Base-by-base conservation (phyloP, 2,329 filamentous ascomycete species). In the Penicillium nordicum region DNA sequence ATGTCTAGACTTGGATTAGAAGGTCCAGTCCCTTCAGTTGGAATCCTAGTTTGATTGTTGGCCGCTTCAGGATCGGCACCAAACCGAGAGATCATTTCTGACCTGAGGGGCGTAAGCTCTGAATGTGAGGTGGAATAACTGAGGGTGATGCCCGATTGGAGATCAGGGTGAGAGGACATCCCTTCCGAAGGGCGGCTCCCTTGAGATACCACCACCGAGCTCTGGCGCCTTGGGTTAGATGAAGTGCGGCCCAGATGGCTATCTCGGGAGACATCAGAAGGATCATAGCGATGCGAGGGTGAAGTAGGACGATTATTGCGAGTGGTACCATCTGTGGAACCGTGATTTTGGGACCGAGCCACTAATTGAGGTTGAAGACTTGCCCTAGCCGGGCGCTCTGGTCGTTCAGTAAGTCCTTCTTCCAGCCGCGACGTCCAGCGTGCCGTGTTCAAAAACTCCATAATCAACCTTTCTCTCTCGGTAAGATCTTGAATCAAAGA, bases 371-470 rank as follows among this genome's bases (percentile, higher is more conserved):
- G 62, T 53, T 71, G 65, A 40, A 65, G 55, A 47, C 60, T 69
- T 50, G 65, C 53, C 57, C 71, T 70, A 14, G 64, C 58, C 40
- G 67, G 61, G 37, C 67, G 64, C 37, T 72, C 66, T 50, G 66
- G 63, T 38, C 68, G 66, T 41, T 72, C 69, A 25, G 66, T 63
- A 42, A 67, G 54, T 25, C 66, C 63, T 48, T 70, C 71, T 57
- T 71, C 73, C 50, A 67, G 52, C 53, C 66, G 63, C 32, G 73
- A 69, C 8, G 72, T 69, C 70, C 71, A 76, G 40, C 74, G 71
- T 40, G 73, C 72, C 23, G 73, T 70, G 57, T 76, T 76, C 57
- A 78, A 58, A 51, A 75, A 76, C 45, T 78, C 74, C 57, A 78
- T 70, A 34, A 78, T 74, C 53, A 75, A 65, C 51, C 76, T 70